A percentile compares a stretch with the other conserved stretches of the same genome.
These are phyloP conservation scores for Cyanidioschyzon merolae DNA, from an alignment of 23 red algal genomes.

Conservation along the genomic window DNA sequence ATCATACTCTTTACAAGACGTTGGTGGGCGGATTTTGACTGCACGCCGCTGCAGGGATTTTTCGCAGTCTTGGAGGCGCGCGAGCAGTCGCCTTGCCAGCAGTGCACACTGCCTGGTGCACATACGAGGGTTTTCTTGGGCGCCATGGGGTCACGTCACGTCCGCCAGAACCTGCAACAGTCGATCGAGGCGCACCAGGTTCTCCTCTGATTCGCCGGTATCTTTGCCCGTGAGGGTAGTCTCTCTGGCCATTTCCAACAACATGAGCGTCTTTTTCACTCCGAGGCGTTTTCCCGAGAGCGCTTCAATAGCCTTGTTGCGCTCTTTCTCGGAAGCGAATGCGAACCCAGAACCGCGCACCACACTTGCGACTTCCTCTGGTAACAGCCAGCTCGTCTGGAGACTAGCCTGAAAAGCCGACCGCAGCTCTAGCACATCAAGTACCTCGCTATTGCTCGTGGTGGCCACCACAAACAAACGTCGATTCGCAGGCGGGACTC, in stretches of 20 bases:
- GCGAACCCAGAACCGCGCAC: constrained; percentile 32
- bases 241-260: constrained; percentile 63
- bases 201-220: neutral
- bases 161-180: constrained; percentile 8
- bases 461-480: constrained; percentile 81
- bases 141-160: too few relatives aligned
- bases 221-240: neutral
- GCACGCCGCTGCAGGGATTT: too few relatives aligned
- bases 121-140: too few relatives aligned
- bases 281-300: constrained; percentile 47
- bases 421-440: constrained; percentile 60
- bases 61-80: too few relatives aligned
- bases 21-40: too few relatives aligned
- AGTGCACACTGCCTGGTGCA: too few relatives aligned
- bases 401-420: constrained; percentile 64
- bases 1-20: too few relatives aligned
- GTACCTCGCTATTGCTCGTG: constrained; percentile 38
- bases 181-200: constrained; percentile 5
- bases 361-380: constrained; percentile 52
- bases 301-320: constrained; percentile 36
- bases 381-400: constrained; percentile 33
- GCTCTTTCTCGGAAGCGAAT: constrained; percentile 36
- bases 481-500: constrained; percentile 57
- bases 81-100: too few relatives aligned
- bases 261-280: constrained; percentile 95